Percentiles rank a stretch among this genome's conserved stretches.
Conservation (phyloP, 352 stramenopile species). For the Globisporangium nunn region DNA sequence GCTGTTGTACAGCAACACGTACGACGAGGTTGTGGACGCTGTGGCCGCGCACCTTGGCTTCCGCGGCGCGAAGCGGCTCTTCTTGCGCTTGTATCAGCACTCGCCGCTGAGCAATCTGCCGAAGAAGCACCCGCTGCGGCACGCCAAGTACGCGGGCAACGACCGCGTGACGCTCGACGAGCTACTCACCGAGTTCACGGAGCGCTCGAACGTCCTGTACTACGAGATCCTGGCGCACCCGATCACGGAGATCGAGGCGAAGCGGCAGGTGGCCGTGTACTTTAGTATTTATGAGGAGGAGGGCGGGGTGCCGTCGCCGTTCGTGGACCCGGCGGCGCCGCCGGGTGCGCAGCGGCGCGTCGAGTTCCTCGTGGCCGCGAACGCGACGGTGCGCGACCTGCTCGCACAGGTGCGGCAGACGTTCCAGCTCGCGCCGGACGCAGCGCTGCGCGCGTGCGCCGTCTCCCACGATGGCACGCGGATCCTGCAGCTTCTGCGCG, state of each 20-base stretch:
- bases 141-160: conserved; percentile 55
- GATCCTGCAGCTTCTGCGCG: conserved; percentile 43
- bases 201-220: conserved; percentile 62
- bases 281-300: conserved; percentile 53
- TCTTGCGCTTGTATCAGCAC: conserved; percentile 79
- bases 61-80: conserved; percentile 30
- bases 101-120: conserved; percentile 53
- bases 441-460: conserved; percentile 47
- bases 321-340: conserved; percentile 35
- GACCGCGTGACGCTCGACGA: conserved; percentile 59
- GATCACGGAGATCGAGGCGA: conserved; percentile 83
- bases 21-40: conserved; percentile 67
- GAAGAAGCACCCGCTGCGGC: conserved; percentile 61
- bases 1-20: conserved; percentile 63
- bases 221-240: conserved; percentile 65
- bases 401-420: conserved; percentile 34
- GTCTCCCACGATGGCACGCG: conserved; percentile 47
- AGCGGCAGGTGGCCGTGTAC: conserved; percentile 72
- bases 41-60: conserved; percentile 41
- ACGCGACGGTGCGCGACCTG: conserved; percentile 40
- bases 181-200: conserved; percentile 63
- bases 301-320: conserved; percentile 8
- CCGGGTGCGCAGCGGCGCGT: conserved; percentile 23
- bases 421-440: conserved; percentile 33
- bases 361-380: conserved; percentile 60